Conservation (phyloP, 2,329 filamentous ascomycete genomes). For the Stylonectria norvegica region DNA sequence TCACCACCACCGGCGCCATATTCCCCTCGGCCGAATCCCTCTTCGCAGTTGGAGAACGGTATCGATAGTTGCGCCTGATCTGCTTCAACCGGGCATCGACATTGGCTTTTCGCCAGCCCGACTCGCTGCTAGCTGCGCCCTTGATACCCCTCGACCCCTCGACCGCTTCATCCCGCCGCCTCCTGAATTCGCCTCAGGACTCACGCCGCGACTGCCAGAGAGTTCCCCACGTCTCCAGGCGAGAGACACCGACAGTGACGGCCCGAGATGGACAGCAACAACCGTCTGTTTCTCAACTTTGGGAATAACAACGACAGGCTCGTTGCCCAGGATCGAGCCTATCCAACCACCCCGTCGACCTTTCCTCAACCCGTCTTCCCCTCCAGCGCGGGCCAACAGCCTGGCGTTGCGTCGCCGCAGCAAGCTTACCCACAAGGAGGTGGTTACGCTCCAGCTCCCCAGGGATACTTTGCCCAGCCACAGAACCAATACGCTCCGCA, state of each 20-base stretch:
- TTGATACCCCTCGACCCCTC: neutral
- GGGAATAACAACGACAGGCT: slow-evolving; percentile 64
- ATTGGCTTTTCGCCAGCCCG: neutral
- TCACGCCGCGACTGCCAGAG: neutral
- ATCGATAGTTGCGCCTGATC: neutral
- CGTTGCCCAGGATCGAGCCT: slow-evolving; percentile 61
- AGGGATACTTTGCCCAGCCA: slow-evolving; percentile 61
- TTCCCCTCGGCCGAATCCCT: too few relatives aligned
- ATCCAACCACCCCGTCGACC: slow-evolving; percentile 88
- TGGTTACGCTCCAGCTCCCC: slow-evolving; percentile 40
- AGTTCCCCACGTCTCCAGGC: slow-evolving; percentile 18
- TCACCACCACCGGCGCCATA: neutral
- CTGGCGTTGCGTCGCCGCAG: slow-evolving; percentile 34
- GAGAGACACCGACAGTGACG: slow-evolving; percentile 15
- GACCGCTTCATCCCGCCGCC: too few relatives aligned
- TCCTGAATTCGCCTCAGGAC: neutral
- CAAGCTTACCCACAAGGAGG: slow-evolving; percentile 49
- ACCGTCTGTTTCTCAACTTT: slow-evolving; percentile 64
- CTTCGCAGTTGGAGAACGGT: too few relatives aligned
- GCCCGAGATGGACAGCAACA: slow-evolving; percentile 54
- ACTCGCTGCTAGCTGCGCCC: neutral
- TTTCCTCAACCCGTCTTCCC: slow-evolving; percentile 85
- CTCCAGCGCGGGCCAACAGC: slow-evolving; percentile 20
- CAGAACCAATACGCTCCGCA: slow-evolving; percentile 54
- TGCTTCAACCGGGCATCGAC: neutral